These are phyloP conservation scores for Hortiboletus flavorubellus DNA, from an alignment of 768 basidiomycete species.

Conservation along the genomic window DNA sequence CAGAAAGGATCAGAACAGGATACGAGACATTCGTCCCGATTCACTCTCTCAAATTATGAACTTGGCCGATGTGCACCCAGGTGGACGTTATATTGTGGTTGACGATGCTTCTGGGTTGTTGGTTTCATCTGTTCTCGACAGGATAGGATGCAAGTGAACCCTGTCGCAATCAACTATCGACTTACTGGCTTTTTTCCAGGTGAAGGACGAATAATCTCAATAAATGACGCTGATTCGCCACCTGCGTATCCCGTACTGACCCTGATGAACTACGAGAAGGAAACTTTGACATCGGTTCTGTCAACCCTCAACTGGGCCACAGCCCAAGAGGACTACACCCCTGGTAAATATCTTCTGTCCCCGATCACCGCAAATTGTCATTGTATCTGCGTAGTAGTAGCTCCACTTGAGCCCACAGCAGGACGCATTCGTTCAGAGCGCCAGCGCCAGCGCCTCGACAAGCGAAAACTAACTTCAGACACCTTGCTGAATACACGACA, in stretches of 20 bases:
- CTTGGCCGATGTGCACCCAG: slow-evolving; percentile 78
- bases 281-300: slow-evolving; percentile 49
- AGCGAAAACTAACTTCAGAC: slow-evolving; percentile 71
- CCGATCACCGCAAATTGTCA: not conserved
- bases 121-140: slow-evolving; percentile 78
- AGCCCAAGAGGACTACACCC: slow-evolving; percentile 70
- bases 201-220: slow-evolving; percentile 73
- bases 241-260: slow-evolving; percentile 83
- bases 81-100: slow-evolving; percentile 82
- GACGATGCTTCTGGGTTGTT: slow-evolving; percentile 91
- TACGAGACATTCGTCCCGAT: slow-evolving; percentile 84
- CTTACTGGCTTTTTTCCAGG: slow-evolving; percentile 41
- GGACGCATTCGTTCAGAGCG: slow-evolving; percentile 67
- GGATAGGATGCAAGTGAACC: slow-evolving; percentile 67
- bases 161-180: not conserved
- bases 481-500: slow-evolving; percentile 61
- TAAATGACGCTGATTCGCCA: slow-evolving; percentile 89
- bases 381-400: slow-evolving; percentile 41
- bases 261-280: slow-evolving; percentile 81
- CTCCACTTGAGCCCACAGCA: slow-evolving; percentile 54
- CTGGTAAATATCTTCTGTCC: slow-evolving; percentile 41
- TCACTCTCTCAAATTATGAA: slow-evolving; percentile 86
- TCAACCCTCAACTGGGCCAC: slow-evolving; percentile 89
- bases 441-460: slow-evolving; percentile 67
- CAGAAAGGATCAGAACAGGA: slow-evolving; percentile 72